phyloP scores from a whole-genome alignment of 1,139 yeast species.

The Blastobotrys persicus region DNA sequence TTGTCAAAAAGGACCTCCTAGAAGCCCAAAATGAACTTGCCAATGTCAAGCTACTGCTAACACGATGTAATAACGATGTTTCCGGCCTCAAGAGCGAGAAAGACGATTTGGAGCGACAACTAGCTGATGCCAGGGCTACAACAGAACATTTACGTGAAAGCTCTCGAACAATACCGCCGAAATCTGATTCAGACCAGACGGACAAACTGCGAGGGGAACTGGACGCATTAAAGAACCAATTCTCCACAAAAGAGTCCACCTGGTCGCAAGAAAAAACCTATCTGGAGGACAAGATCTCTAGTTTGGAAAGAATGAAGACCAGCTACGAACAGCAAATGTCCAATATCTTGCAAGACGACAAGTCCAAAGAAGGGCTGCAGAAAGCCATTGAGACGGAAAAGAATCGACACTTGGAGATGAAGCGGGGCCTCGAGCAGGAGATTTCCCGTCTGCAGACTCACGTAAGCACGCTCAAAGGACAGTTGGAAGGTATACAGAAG shows the following conservation, averaged over 20 bases:
- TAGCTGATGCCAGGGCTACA: constrained; percentile 17
- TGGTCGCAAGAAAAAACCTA: constrained; percentile 21
- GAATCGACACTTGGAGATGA: constrained; percentile 21
- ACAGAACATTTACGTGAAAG: constrained; percentile 1
- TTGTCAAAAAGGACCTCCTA: constrained; percentile 12
- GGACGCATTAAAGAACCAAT: constrained; percentile 18
- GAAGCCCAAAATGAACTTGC: constrained; percentile 20
- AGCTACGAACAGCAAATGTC: constrained; percentile 25
- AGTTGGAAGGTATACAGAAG: constrained; percentile 13
- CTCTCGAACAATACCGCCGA: not conserved
- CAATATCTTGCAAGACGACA: constrained; percentile 21
- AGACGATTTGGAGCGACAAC: constrained; percentile 22
- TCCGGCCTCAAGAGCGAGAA: constrained; percentile 24
- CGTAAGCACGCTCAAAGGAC: constrained; percentile 9
- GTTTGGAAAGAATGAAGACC: constrained; percentile 23
- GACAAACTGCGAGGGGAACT: constrained; percentile 20
- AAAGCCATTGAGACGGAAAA: constrained; percentile 23
- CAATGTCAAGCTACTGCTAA: constrained; percentile 21
- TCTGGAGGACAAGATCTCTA: constrained; percentile 22
- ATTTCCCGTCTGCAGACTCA: constrained; percentile 23
- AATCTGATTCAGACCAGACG: constrained; percentile 16
- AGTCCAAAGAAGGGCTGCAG: constrained; percentile 18
- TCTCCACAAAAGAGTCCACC: constrained; percentile 15
- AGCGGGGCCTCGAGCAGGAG: constrained; percentile 24
- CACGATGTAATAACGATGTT: constrained; percentile 24